Evolutionary conservation across 176 grass and related monocot genomes (phyloP).

Genomic region (Chrysopogon serrulatus): DNA sequence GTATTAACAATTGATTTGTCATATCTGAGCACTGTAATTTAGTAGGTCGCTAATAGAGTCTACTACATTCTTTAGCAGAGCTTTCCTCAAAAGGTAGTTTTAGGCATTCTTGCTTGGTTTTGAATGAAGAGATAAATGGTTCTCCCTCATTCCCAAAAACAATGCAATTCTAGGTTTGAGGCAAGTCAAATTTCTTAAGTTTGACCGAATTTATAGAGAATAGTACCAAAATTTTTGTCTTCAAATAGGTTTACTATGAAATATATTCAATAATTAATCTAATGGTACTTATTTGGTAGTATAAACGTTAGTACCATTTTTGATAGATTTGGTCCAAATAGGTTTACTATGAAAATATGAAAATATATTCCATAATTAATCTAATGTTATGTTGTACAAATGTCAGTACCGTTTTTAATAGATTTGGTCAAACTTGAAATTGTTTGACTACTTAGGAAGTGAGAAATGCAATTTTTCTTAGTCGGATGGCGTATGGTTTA

Average conservation of each 20-base stretch:
- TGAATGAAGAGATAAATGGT: background rate
- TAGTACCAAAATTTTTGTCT: background rate
- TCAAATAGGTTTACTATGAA: background rate
- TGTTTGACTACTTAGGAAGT: background rate
- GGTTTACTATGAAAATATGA: too few species aligned
- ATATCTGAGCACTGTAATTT: conserved; percentile 1
- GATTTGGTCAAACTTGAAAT: too few species aligned
- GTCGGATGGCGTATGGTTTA: background rate
- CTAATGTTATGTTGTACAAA: too few species aligned
- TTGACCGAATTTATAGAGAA: background rate
- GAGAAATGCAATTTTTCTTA: background rate
- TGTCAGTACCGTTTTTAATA: too few species aligned
- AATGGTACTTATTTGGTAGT: background rate
- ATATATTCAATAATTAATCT: background rate
- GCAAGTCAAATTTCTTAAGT: background rate
- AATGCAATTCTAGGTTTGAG: background rate
- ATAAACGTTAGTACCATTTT: background rate
- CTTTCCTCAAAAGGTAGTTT: background rate
- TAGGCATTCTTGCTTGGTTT: background rate
- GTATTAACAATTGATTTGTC: background rate
- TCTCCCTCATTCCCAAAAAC: background rate
- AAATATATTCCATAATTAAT: too few species aligned
- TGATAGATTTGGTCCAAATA: background rate
- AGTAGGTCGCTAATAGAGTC: background rate
- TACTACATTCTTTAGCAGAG: background rate